Conservation (phyloP, 1,284 basidiomycete genomes). For the Meripilus lineatus region DNA sequence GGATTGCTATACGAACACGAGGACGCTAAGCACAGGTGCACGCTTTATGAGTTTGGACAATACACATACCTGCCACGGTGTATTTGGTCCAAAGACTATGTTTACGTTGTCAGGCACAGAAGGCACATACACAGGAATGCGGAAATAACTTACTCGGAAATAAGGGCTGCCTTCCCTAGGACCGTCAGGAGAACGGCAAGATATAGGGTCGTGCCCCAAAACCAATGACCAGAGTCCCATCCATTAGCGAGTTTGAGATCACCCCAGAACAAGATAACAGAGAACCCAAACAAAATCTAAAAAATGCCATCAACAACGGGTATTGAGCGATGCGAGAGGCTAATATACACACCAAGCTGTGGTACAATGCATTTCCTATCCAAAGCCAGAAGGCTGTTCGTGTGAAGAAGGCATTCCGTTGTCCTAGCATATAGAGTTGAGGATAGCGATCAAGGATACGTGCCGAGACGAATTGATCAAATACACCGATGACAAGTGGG, state of each 20-base stretch:
- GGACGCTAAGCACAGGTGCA: conserved; percentile 3
- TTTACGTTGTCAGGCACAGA: conserved; percentile 12
- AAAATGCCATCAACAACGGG: background rate
- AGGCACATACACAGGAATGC: background rate
- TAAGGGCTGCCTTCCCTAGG: conserved; percentile 93
- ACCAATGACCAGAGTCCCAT: conserved; percentile 89
- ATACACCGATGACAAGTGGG: conserved; percentile 95
- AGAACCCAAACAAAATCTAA: conserved; percentile 84
- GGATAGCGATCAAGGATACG: conserved; percentile 96
- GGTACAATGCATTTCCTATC: conserved; percentile 92
- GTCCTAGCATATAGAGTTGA: conserved; percentile 91
- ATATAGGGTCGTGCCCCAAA: conserved; percentile 97
- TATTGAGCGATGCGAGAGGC: background rate
- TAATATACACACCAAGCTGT: conserved; percentile 70
- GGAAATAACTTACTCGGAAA: conserved; percentile 79
- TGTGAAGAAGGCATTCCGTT: conserved; percentile 90
- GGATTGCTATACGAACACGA: conserved; percentile 60
- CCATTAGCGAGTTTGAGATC: conserved; percentile 82
- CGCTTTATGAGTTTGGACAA: background rate
- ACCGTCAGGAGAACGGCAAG: conserved; percentile 92
- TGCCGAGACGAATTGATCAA: conserved; percentile 97
- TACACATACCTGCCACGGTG: conserved; percentile 73
- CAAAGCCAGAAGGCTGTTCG: conserved; percentile 93
- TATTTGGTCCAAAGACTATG: conserved; percentile 98
- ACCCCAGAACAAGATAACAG: conserved; percentile 88